Evolutionary conservation across 140 eudicot genomes (phyloP).

Genomic region (Flaveria floridana): DNA sequence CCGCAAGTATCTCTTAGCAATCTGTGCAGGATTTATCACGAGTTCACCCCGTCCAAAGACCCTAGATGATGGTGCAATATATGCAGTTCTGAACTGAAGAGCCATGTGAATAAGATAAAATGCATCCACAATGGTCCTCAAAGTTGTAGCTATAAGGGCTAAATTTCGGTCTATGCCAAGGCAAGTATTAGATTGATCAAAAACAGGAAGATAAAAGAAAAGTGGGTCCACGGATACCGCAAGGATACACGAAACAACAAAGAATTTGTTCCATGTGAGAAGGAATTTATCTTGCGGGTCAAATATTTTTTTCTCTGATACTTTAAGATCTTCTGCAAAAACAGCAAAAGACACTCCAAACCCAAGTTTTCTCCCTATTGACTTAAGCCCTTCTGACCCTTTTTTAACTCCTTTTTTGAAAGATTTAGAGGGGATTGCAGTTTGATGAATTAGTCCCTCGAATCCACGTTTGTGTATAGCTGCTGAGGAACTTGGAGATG

Average conservation of each 20-base stretch:
- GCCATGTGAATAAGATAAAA: conserved; percentile 80
- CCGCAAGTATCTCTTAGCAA: conserved; percentile 67
- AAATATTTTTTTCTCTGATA: conserved; percentile 70
- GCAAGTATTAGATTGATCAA: conserved; percentile 41
- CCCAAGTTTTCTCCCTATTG: conserved; percentile 63
- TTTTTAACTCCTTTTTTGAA: conserved; percentile 54
- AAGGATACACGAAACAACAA: conserved; percentile 66
- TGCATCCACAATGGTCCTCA: conserved; percentile 64
- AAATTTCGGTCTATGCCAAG: conserved; percentile 58
- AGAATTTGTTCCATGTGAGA: conserved; percentile 60
- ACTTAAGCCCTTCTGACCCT: conserved; percentile 65
- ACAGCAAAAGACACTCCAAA: conserved; percentile 64
- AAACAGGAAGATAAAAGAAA: conserved; percentile 77
- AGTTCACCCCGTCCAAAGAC: conserved; percentile 92
- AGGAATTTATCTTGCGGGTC: conserved; percentile 88
- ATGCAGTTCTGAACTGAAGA: conserved; percentile 82
- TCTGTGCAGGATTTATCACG: conserved; percentile 72
- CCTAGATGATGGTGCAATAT: conserved; percentile 83
- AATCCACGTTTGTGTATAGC: conserved; percentile 40
- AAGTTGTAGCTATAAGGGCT: conserved; percentile 59
- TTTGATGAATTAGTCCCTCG: conserved; percentile 38
- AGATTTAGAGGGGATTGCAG: conserved; percentile 25
- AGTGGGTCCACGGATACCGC: conserved; percentile 75
- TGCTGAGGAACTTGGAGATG: conserved; percentile 41
- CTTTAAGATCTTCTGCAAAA: conserved; percentile 81